A percentile compares a stretch with the other conserved stretches of the same genome.
These are phyloP conservation scores for Avena insularis DNA, from an alignment of 176 grass and related monocot genomes.

Conservation along the genomic window DNA sequence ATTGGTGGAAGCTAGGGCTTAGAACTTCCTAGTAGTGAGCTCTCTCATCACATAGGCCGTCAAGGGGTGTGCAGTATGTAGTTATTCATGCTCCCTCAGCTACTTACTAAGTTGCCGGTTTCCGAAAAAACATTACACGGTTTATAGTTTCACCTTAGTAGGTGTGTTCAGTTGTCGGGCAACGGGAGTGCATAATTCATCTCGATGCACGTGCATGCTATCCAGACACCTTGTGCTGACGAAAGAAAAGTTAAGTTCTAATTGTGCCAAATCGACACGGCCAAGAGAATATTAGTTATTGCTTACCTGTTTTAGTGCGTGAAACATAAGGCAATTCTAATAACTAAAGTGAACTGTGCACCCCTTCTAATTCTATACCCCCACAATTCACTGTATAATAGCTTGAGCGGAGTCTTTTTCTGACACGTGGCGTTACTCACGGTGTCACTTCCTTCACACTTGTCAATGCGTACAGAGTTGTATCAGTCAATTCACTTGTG, in stretches of 20 bases:
- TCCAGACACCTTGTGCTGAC: neutral
- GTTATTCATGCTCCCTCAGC: neutral
- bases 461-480: neutral
- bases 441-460: conserved; percentile 15
- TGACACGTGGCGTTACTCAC: neutral
- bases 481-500: neutral
- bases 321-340: conserved; percentile 9
- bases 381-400: conserved; percentile 25
- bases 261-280: neutral
- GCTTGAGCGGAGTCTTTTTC: neutral
- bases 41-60: neutral
- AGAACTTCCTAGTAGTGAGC: neutral
- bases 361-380: conserved; percentile 18
- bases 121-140: neutral
- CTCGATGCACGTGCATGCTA: neutral
- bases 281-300: conserved; percentile 20
- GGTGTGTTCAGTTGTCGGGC: neutral
- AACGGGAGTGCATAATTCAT: neutral
- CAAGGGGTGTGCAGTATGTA: neutral
- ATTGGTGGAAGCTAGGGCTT: conserved; percentile 26
- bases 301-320: conserved; percentile 25
- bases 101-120: neutral
- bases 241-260: conserved; percentile 26
- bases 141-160: conserved; percentile 30
- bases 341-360: neutral